Evolutionary conservation across 208 protist species (phyloP), one percentile per base, ranked within the genome.

Genomic region (Crithidia brevicula): DNA sequence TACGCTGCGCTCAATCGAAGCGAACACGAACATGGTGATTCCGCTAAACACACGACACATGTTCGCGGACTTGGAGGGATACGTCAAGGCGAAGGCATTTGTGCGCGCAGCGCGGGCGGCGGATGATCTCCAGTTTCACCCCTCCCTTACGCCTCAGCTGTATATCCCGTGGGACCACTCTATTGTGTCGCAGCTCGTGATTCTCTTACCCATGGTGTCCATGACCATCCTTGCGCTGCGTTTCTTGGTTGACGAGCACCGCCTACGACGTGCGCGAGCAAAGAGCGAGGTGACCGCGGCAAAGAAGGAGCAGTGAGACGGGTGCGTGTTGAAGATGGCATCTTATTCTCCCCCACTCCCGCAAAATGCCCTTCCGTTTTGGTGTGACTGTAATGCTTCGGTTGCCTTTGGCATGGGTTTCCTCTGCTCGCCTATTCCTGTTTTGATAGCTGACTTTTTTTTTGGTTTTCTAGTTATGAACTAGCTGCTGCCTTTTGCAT

Each of bases 91-190:
- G 16, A 15, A 27, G 22, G 63, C 65, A 5, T 84, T 82, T 38
- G 71, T 86, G 46, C 73, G 74, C 7, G 74, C 83, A 23, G 83
- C 89, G 15, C 72, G 76, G 2, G 85, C 86, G 2, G 86, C 86
- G 5, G 84, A 92, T 60, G 79, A 88, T 40, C 67, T 95, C 13
- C 89, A 88, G 76, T 89, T 83, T 53, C 81, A 95, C 61, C 84
- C 81, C n/a, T 74, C 84, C 11, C 73, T 92, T 0, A 78, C 85
- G 3, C 86, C 89, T n/a, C 84, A 92, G 57, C 72, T 91, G 40
- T 91, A 89, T 77, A 88, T 91, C 51, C 89, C 89, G 31, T 85
- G 66, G 67, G 89, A 95, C 43, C 86, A 95, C 58, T 63, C 71
- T 10, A 6, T 92, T 0, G 64, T 91, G 38, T 82, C 64, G 34